Percentiles rank a stretch among this genome's conserved stretches.
Conservation (phyloP, 768 basidiomycete species). For the Pleurotus cornucopiae region DNA sequence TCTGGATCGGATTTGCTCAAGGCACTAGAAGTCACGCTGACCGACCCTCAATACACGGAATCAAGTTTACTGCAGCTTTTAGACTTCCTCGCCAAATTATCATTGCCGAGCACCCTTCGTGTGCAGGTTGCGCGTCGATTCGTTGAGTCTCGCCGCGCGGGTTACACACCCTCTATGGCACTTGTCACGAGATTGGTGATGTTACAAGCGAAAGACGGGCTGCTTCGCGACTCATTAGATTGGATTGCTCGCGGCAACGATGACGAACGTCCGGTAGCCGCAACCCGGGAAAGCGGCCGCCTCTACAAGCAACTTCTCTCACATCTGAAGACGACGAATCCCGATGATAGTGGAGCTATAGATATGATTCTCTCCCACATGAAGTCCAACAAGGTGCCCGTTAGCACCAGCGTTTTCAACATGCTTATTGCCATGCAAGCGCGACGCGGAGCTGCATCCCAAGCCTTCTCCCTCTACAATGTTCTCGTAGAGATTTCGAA, state of each 20-base stretch:
- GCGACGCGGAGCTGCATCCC: constrained; percentile 22
- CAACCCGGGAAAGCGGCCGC: constrained; percentile 9
- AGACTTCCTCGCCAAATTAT: constrained; percentile 15
- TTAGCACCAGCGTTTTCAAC: constrained; percentile 43
- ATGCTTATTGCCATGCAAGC: constrained; percentile 39
- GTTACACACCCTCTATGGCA: constrained; percentile 21
- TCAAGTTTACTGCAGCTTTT: constrained; percentile 21
- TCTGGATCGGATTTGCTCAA: constrained; percentile 14
- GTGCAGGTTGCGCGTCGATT: constrained; percentile 18
- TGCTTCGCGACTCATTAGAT: constrained; percentile 24
- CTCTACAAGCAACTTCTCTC: constrained; percentile 37
- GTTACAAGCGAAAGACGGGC: constrained; percentile 27
- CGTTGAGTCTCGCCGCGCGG: constrained; percentile 16
- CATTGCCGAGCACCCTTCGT: constrained; percentile 13
- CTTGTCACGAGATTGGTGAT: constrained; percentile 34
- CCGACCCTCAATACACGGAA: constrained; percentile 23
- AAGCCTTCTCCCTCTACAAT: constrained; percentile 40
- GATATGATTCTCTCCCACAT: constrained; percentile 35
- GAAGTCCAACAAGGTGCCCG: constrained; percentile 29
- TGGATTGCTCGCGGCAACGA: constrained; percentile 19
- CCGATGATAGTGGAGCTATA: constrained; percentile 24
- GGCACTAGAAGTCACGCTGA: constrained; percentile 17
- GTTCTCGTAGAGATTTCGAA: constrained; percentile 29
- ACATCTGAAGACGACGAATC: constrained; percentile 27
- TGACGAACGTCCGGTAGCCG: constrained; percentile 10